Evolutionary conservation across 148 eudicot genomes (phyloP), one percentile per base, ranked within the genome.

Genomic region (Fallopia convolvulus): DNA sequence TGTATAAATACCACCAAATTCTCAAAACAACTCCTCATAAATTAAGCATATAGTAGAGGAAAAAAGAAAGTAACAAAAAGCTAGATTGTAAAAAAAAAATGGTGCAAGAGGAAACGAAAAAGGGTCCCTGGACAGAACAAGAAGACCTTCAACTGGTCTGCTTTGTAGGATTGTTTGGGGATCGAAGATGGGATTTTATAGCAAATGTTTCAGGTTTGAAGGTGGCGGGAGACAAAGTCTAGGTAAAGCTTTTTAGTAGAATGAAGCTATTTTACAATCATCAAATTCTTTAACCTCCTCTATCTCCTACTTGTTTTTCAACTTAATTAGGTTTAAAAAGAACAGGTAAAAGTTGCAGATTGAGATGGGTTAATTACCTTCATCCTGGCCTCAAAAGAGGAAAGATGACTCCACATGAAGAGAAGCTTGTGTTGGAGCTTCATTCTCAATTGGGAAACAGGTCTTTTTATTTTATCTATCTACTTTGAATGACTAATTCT

Each of bases 121-220:
- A 90, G 77, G 98, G 98, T 77, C 98, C 98, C 68, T 94, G 98
- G 99, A 92, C 93, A 10, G 99, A 94, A 80, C 84, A 92, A 76
- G 99, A 94, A 88, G 99, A 94, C 75, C 83, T 84, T 77, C 98
- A 92, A 76, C 87, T 94, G 73, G 89, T 79, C 61, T 88, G 92
- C 82, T 90, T 90, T 74, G 98, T 94, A 84, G 94, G 94, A 81
- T 74, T 94, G 84, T 94, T 90, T 63, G 98, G 98, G 55, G 99
- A 94, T 81, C 90, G 97, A 36, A 83, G 97, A 81, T 94, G 99
- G 99, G 99, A 95, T 90, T 95, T 92, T 93, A 88, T 95, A 82
- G 97, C 99, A 14, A 91, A 95, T 83, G 99, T 94, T 83, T 92
- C 98, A 94, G 98, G 98, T 94, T 94, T 94, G 98, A 90, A 89